Conservation (phyloP, 441 rosid species). For the Pelargonium australe region DNA sequence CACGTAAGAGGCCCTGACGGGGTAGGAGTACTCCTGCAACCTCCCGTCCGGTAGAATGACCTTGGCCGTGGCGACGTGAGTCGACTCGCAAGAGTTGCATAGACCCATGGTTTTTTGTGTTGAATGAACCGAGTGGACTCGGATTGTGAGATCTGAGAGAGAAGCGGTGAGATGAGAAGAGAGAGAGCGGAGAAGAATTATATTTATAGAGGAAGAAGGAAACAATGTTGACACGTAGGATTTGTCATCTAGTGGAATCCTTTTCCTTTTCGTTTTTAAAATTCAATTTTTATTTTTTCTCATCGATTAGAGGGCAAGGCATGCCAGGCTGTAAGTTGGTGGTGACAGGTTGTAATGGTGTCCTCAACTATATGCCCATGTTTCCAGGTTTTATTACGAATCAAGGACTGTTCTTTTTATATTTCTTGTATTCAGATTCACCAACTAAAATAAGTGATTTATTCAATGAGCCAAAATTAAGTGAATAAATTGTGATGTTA, state of each 20-base stretch:
- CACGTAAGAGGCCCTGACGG: slow-evolving; percentile 64
- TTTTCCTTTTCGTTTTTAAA: neutral
- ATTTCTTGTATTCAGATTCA: neutral
- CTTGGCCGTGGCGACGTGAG: slow-evolving; percentile 59
- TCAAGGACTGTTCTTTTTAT: neutral
- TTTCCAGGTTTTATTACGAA: slow-evolving; percentile 13
- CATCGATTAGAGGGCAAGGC: slow-evolving; percentile 21
- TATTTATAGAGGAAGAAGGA: slow-evolving; percentile 9
- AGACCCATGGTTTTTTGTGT: slow-evolving; percentile 45
- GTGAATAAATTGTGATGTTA: too few relatives aligned
- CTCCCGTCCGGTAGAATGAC: slow-evolving; percentile 62
- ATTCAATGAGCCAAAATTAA: too few relatives aligned
- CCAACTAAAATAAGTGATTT: too few relatives aligned
- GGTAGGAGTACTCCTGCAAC: slow-evolving; percentile 61
- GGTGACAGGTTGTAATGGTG: slow-evolving; percentile 33
- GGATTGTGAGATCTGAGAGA: neutral
- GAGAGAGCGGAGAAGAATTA: neutral
- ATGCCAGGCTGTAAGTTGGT: slow-evolving; percentile 41
- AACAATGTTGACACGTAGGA: slow-evolving; percentile 27
- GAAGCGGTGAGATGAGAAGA: neutral
- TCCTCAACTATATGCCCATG: slow-evolving; percentile 11
- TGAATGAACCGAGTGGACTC: too few relatives aligned
- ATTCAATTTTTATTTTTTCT: neutral
- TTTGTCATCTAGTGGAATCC: slow-evolving; percentile 13
- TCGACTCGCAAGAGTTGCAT: slow-evolving; percentile 60